These are phyloP conservation scores for Trematosphaeria pertusa DNA, from an alignment of 2,329 filamentous ascomycete species.

Conservation along the genomic window DNA sequence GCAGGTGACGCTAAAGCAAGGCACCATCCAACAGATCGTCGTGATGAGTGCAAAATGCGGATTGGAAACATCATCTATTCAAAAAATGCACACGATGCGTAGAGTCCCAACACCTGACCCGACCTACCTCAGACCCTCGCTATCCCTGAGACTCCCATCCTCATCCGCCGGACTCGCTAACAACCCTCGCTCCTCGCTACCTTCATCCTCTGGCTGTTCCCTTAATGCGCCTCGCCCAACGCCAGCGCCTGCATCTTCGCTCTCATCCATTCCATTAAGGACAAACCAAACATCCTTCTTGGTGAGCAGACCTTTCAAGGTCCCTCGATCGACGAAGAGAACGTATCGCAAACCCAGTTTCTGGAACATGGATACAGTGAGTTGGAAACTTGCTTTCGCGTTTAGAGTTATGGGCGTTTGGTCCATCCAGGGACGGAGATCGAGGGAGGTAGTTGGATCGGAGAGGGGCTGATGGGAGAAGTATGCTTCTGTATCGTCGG, in stretches of 20 bases:
- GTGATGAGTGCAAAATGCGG: too few relatives aligned
- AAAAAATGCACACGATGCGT: neutral
- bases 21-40: too few relatives aligned
- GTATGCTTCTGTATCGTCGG: slow-evolving; percentile 77
- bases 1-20: too few relatives aligned
- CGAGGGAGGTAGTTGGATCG: slow-evolving; percentile 78
- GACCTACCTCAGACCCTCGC: slow-evolving; percentile 7
- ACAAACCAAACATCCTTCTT: slow-evolving; percentile 99
- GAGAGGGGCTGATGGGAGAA: slow-evolving; percentile 81
- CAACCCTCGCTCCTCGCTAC: slow-evolving; percentile 50
- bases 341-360: slow-evolving; percentile 91
- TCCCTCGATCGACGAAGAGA: slow-evolving; percentile 82
- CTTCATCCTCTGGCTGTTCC: slow-evolving; percentile 42
- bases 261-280: slow-evolving; percentile 66
- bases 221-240: slow-evolving; percentile 40
- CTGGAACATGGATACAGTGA: slow-evolving; percentile 94
- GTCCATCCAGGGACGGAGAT: slow-evolving; percentile 97
- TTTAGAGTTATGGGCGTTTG: slow-evolving; percentile 94
- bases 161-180: slow-evolving; percentile 36
- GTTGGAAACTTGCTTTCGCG: slow-evolving; percentile 74
- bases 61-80: neutral
- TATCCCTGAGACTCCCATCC: slow-evolving; percentile 24
- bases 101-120: neutral
- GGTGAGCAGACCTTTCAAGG: slow-evolving; percentile 83
- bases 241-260: slow-evolving; percentile 36